Evolutionary conservation across 177 flowering plant species (phyloP), one percentile per base, ranked within the genome.

Genomic region (Vitis hybrid): DNA sequence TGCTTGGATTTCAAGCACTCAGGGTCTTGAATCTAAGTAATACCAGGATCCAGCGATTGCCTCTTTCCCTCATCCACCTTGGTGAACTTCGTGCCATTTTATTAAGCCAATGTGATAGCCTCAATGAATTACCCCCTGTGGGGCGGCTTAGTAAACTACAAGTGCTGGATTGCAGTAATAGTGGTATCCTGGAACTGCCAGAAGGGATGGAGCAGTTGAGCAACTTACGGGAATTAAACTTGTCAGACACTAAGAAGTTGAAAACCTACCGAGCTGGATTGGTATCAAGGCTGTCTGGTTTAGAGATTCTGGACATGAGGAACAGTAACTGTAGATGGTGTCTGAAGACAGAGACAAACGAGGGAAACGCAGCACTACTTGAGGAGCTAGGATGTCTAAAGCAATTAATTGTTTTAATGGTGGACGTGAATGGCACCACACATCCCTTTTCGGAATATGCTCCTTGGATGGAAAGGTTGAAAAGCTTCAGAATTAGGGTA

Each of bases 31-130:
- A 70, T 60, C 2, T 70, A 2, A 21, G 73, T 19, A 19, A 61
- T 17, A 70, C 71, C 13, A 15, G 15, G 9, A 57, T 68, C 63
- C 64, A 3, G 3, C 60, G 57, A 26, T 49, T 68, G 55, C 71
- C 71, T 17, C 64, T 3, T 58, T 68, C 71, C 17, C 71, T 68
- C 11, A 49, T 23, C 48, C 64, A 68, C 23, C 71, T 68, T 3
- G 34, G 11, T n/a, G 57, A 68, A 11, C 64, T 59, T 26, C 63
- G 71, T 21, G 55, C 71, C 60, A 65, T 68, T 23, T 45, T 68
- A 1, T 49, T 68, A 14, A 7, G 34, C 15, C 26, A 58, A 3
- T 68, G 71, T 56, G 4, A 0, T 51, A 4, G 45, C 9, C 71
- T 68, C 56, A 21, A 49, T 9, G 23, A 50, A 6, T 18, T 60